These are phyloP conservation scores for Dactylellina haptotyla DNA, from an alignment of 2,329 filamentous ascomycete species.

Conservation along the genomic window DNA sequence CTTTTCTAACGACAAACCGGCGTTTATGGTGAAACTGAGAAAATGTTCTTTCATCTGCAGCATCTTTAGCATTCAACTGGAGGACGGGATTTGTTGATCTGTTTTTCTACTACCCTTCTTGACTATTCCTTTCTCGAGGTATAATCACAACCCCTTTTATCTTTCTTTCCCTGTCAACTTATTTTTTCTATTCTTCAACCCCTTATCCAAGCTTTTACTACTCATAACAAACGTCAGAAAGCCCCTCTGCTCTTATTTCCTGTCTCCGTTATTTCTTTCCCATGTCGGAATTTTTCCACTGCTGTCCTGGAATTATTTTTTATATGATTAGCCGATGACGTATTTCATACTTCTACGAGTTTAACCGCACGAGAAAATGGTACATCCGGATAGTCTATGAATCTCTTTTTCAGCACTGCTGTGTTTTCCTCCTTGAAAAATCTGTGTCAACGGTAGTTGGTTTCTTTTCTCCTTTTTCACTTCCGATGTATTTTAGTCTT, in stretches of 20 bases:
- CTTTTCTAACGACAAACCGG: slow-evolving; percentile 46
- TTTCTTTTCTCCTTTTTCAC: slow-evolving; percentile 1
- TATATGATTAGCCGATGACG: background rate
- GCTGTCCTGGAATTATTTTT: background rate
- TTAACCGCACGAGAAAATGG: slow-evolving; percentile 10
- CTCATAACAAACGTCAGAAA: background rate
- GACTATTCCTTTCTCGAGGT: background rate
- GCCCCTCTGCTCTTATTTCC: background rate
- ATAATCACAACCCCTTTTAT: slow-evolving; percentile 5
- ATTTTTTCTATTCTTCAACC: background rate
- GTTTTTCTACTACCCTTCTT: slow-evolving; percentile 33
- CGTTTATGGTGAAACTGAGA: slow-evolving; percentile 49
- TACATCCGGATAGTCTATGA: too few species aligned
- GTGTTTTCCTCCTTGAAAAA: too few species aligned
- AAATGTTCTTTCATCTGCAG: slow-evolving; percentile 44
- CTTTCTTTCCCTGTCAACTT: background rate
- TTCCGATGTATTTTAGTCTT: slow-evolving; percentile 25
- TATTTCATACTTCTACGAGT: slow-evolving; percentile 27
- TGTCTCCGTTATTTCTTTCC: background rate
- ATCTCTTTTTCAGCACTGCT: too few species aligned
- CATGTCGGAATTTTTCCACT: background rate
- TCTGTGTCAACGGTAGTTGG: too few species aligned
- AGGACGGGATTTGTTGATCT: slow-evolving; percentile 41
- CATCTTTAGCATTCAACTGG: slow-evolving; percentile 49
- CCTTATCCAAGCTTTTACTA: background rate